These are phyloP conservation scores for Novakomyces olei DNA, from an alignment of 805 yeast species.

Conservation along the genomic window DNA sequence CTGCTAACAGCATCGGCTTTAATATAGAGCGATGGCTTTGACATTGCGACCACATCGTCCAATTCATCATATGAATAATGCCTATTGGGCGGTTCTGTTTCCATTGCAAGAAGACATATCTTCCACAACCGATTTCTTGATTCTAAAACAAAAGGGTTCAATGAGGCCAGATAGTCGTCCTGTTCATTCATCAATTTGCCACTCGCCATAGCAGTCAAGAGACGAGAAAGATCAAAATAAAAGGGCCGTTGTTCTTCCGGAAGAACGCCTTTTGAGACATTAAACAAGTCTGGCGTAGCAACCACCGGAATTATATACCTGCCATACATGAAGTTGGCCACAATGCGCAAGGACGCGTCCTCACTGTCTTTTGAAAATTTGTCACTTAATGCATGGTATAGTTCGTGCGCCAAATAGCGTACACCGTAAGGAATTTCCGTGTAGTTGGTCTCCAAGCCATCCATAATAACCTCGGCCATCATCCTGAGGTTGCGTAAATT, in stretches of 20 bases:
- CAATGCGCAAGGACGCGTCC: conserved; percentile 37
- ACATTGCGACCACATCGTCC: conserved; percentile 43
- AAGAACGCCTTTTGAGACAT: conserved; percentile 23
- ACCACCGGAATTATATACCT: conserved; percentile 19
- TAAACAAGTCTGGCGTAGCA: conserved; percentile 24
- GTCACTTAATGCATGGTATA: conserved; percentile 15
- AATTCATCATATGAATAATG: conserved; percentile 40
- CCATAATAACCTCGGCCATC: conserved; percentile 36
- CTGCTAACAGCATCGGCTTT: conserved; percentile 18
- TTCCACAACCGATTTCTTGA: too few relatives aligned
- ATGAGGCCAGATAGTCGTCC: too few relatives aligned
- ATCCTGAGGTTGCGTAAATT: conserved; percentile 62
- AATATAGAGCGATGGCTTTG: conserved; percentile 18
- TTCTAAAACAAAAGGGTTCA: too few relatives aligned
- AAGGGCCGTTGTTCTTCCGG: conserved; percentile 14
- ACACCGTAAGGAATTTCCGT: conserved; percentile 30
- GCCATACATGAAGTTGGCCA: conserved; percentile 30
- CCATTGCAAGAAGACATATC: too few relatives aligned
- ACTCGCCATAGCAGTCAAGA: too few relatives aligned
- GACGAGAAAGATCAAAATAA: too few relatives aligned
- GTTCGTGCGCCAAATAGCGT: conserved; percentile 29
- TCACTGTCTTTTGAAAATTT: conserved; percentile 36
- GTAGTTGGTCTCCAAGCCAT: conserved; percentile 24
- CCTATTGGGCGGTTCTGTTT: too few relatives aligned
- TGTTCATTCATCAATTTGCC: too few relatives aligned